A percentile compares a stretch with the other conserved stretches of the same genome.
These are phyloP conservation scores for Cercophora newfieldiana DNA, from an alignment of 495 filamentous ascomycete genomes.

Conservation along the genomic window DNA sequence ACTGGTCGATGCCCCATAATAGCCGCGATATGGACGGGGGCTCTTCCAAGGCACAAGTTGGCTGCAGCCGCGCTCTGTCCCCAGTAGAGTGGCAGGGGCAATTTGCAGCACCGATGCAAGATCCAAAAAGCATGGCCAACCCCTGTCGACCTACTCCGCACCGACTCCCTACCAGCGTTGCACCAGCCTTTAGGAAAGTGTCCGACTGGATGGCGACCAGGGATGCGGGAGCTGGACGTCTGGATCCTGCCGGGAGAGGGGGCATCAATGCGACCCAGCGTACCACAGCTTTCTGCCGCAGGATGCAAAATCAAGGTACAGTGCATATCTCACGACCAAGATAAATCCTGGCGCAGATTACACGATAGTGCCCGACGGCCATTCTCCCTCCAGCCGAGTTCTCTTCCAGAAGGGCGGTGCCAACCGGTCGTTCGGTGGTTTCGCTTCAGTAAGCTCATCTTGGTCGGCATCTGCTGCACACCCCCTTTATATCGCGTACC, in stretches of 20 bases:
- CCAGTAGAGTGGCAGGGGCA: constrained; percentile 19
- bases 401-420: constrained; percentile 2
- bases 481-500: constrained; percentile 8
- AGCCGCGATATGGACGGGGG: constrained; percentile 28
- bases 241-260: constrained; percentile 1
- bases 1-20: constrained; percentile 11
- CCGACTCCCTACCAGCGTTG: constrained; percentile 17
- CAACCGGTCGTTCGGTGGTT: background rate
- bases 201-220: constrained; percentile 21
- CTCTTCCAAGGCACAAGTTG: constrained; percentile 28
- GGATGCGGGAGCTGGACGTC: constrained; percentile 9
- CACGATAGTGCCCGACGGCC: background rate
- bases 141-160: constrained; percentile 15
- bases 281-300: constrained; percentile 14
- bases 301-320: constrained; percentile 12
- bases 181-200: constrained; percentile 13
- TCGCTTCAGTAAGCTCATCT: background rate
- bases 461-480: background rate
- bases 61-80: constrained; percentile 8
- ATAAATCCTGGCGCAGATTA: constrained; percentile 1
- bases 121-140: constrained; percentile 22
- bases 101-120: constrained; percentile 19
- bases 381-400: constrained; percentile 3
- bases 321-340: constrained; percentile 12
- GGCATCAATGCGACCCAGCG: constrained; percentile 24